phyloP scores from a whole-genome alignment of 73 alveolate genomes.

The Durusdinium trenchii region DNA sequence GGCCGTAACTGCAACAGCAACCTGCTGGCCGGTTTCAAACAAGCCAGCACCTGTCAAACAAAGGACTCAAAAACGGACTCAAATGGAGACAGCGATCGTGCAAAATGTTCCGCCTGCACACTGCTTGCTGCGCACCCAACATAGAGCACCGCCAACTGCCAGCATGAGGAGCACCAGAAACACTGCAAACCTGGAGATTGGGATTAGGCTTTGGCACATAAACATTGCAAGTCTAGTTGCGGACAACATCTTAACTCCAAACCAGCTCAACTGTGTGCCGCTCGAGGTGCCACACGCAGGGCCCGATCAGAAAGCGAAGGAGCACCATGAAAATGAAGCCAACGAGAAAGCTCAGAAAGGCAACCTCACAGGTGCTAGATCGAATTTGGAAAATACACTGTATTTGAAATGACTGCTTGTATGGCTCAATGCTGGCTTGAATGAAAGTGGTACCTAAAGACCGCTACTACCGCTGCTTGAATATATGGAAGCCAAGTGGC shows the following conservation, averaged over 20 bases:
- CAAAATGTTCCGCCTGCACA: conserved; percentile 58
- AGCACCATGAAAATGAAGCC: conserved; percentile 88
- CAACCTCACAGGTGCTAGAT: conserved; percentile 25
- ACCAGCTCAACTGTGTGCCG: not conserved
- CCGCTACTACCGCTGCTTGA: not conserved
- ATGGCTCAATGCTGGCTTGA: not conserved
- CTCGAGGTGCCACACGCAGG: conserved; percentile 83
- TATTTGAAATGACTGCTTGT: too few relatives aligned
- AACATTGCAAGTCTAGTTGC: not conserved
- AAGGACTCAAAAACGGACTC: not conserved
- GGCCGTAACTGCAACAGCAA: conserved; percentile 46
- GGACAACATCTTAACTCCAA: not conserved
- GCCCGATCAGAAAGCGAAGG: conserved; percentile 58
- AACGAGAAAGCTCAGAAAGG: conserved; percentile 53
- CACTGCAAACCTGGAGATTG: conserved; percentile 58
- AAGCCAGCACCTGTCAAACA: conserved; percentile 68
- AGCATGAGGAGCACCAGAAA: conserved; percentile 64
- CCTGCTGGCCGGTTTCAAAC: conserved; percentile 78
- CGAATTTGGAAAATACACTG: too few relatives aligned
- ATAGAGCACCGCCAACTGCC: conserved; percentile 71
- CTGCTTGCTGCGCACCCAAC: conserved; percentile 93
- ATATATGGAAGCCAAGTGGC: conserved; percentile 5
- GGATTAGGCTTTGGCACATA: not conserved
- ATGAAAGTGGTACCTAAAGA: not conserved
- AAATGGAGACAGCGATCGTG: not conserved